phyloP scores from a whole-genome alignment of 164 flowering plant species.

The Vitis vinifera region ASM3070453v1 NC_081822.1:11276501-11277000 shows the following conservation, averaged over 20 bases:
- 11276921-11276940: neutral
- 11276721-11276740: neutral
- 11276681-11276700: neutral
- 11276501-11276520: conserved; percentile 75
- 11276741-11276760: neutral
- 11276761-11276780: neutral
- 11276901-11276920: neutral
- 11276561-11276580: conserved; percentile 84
- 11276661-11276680: neutral
- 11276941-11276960: neutral
- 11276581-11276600: conserved; percentile 65
- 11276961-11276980: neutral
- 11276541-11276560: conserved; percentile 90
- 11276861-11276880: neutral
- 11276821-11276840: neutral
- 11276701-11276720: neutral
- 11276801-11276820: neutral
- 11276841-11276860: neutral
- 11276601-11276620: conserved; percentile 60
- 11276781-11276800: neutral
- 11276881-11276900: neutral
- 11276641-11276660: conserved; percentile 56
- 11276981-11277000: neutral
- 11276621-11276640: conserved; percentile 88
- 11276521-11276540: conserved; percentile 65